These are phyloP conservation scores for Wallacemonas sp. DNA, from an alignment of 208 protist genomes.

Conservation along the genomic window DNA sequence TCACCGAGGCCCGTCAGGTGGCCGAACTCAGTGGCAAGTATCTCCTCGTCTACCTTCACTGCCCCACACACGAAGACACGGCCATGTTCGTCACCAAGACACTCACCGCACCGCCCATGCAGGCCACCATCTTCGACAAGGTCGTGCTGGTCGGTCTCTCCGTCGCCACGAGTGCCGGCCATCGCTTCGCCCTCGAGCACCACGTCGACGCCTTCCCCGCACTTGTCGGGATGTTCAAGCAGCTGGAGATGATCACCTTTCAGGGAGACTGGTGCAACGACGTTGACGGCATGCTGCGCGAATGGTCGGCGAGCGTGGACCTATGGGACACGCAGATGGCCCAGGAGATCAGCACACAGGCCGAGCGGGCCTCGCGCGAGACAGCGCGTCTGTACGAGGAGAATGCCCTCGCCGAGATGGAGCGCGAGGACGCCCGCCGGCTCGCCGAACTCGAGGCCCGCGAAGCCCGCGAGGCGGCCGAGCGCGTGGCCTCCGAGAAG, in stretches of 20 bases:
- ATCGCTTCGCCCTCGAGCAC: constrained; percentile 48
- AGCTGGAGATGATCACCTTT: constrained; percentile 51
- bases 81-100: constrained; percentile 56
- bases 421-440: constrained; percentile 56
- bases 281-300: constrained; percentile 34
- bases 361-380: constrained; percentile 68
- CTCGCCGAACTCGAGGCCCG: constrained; percentile 44
- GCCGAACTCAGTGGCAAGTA: constrained; percentile 50
- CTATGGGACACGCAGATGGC: constrained; percentile 66
- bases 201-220: constrained; percentile 65
- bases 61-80: constrained; percentile 74
- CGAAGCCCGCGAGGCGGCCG: constrained; percentile 25
- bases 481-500: constrained; percentile 10
- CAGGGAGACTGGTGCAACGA: constrained; percentile 50
- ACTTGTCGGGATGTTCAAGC: constrained; percentile 60
- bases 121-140: constrained; percentile 42
- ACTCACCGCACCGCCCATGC: constrained; percentile 44
- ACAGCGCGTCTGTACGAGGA: constrained; percentile 49
- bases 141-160: constrained; percentile 64
- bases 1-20: constrained; percentile 58
- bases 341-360: constrained; percentile 57
- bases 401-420: constrained; percentile 40
- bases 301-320: constrained; percentile 53
- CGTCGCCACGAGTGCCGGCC: constrained; percentile 50
- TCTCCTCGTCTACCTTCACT: constrained; percentile 83